These are phyloP conservation scores for Pseudozyma tsukubaensis DNA, from an alignment of 1,284 basidiomycete species.

Conservation along the genomic window DNA sequence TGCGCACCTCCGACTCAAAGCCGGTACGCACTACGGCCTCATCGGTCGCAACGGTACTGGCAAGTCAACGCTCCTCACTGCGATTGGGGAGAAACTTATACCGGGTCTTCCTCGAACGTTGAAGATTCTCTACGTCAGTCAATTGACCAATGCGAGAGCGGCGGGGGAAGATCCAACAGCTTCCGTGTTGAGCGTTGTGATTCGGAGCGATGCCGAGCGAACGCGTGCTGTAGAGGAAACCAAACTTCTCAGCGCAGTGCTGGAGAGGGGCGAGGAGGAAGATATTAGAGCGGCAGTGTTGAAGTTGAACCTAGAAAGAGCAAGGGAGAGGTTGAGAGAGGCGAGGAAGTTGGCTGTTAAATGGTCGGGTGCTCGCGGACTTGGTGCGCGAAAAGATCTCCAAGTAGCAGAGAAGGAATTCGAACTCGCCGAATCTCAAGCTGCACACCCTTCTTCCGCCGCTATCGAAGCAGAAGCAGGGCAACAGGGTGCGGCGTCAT, in stretches of 20 bases:
- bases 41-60: constrained; percentile 75
- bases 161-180: constrained; percentile 21
- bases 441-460: not conserved
- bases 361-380: constrained; percentile 75
- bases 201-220: constrained; percentile 68
- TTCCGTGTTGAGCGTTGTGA: constrained; percentile 68
- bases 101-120: constrained; percentile 73
- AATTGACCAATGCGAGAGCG: constrained; percentile 68
- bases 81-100: constrained; percentile 71
- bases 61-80: constrained; percentile 72
- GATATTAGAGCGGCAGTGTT: constrained; percentile 58
- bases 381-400: constrained; percentile 74
- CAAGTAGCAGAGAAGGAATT: constrained; percentile 69
- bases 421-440: constrained; percentile 58
- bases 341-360: constrained; percentile 74
- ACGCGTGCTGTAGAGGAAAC: constrained; percentile 58
- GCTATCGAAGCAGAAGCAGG: constrained; percentile 35
- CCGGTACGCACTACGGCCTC: constrained; percentile 73
- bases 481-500: too few relatives aligned
- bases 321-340: constrained; percentile 70
- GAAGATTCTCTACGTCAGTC: constrained; percentile 74
- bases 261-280: constrained; percentile 61
- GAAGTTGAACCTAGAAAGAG: constrained; percentile 59
- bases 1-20: constrained; percentile 73
- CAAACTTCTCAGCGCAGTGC: constrained; percentile 60